Percentiles rank a stretch among this genome's conserved stretches.
Conservation (phyloP, 2,329 filamentous ascomycete genomes). For the Tolypocladium album region DNA sequence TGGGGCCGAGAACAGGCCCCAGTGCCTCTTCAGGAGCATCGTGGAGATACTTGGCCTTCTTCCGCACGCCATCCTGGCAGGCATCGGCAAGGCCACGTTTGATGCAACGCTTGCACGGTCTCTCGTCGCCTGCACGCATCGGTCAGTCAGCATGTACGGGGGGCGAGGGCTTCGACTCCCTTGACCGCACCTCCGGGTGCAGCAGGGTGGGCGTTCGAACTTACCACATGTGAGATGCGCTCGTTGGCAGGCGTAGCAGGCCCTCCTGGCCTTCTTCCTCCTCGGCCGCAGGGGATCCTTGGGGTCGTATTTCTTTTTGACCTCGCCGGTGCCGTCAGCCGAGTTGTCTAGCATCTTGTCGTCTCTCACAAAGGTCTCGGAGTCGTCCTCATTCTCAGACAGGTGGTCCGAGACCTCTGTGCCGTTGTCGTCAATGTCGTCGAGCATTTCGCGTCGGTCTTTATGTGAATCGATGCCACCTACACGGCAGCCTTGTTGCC, state of each 20-base stretch:
- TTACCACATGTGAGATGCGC: conserved; percentile 97
- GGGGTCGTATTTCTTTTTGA: conserved; percentile 62
- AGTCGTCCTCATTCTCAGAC: conserved; percentile 50
- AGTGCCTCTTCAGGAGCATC: conserved; percentile 87
- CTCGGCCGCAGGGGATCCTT: conserved; percentile 86
- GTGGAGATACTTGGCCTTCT: conserved; percentile 98
- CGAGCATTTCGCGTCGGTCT: conserved; percentile 43
- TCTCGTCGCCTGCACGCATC: conserved; percentile 65
- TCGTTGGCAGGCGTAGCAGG: conserved; percentile 93
- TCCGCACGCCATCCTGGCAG: conserved; percentile 92
- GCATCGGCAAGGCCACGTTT: conserved; percentile 84
- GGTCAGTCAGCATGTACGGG: conserved; percentile 12
- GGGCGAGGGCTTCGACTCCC: not conserved
- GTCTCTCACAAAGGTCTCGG: conserved; percentile 33
- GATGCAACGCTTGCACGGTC: conserved; percentile 87
- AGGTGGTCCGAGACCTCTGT: conserved; percentile 46
- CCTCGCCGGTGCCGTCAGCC: conserved; percentile 35
- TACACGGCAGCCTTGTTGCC: conserved; percentile 4
- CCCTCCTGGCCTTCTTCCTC: conserved; percentile 90
- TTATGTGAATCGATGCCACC: conserved; percentile 28
- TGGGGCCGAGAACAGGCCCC: conserved; percentile 70
- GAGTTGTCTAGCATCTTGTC: conserved; percentile 42
- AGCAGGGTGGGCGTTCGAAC: conserved; percentile 26
- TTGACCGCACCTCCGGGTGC: not conserved
- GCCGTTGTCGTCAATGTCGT: conserved; percentile 40